Percentiles rank a stretch among this genome's conserved stretches.
phyloP scores from a whole-genome alignment of 345 rosid genomes.

The Syzygium oleosum region DNA sequence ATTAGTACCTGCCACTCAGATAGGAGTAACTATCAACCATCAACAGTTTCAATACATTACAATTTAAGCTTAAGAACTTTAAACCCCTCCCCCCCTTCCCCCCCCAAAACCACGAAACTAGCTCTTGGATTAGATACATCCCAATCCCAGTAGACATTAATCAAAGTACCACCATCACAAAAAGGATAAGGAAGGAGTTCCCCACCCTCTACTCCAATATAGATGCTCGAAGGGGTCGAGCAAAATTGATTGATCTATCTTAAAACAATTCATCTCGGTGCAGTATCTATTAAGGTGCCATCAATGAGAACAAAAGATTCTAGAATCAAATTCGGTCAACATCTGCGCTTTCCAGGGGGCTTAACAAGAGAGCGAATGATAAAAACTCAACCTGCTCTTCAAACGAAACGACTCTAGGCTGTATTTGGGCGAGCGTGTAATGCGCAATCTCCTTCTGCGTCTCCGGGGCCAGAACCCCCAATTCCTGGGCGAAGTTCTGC shows the following conservation, averaged over 20 bases:
- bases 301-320: neutral
- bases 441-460: conserved; percentile 87
- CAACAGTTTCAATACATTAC: neutral
- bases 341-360: neutral
- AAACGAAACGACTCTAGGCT: conserved; percentile 94
- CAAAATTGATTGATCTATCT: neutral
- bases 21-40: neutral
- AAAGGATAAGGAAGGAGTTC: neutral
- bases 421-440: conserved; percentile 88
- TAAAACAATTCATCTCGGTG: neutral
- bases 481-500: conserved; percentile 80
- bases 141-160: too few relatives aligned
- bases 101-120: too few relatives aligned
- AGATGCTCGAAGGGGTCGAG: neutral
- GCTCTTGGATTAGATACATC: too few relatives aligned
- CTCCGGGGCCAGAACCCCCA: conserved; percentile 72
- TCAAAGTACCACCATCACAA: neutral
- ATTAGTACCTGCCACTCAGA: conserved; percentile 50
- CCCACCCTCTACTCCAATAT: neutral
- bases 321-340: neutral
- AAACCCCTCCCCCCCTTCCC: too few relatives aligned
- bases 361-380: neutral
- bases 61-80: neutral
- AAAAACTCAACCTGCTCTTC: conserved; percentile 77
- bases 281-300: neutral